Evolutionary conservation across 495 filamentous ascomycete species (phyloP).

Genomic region (Talaromyces adpressus): DNA sequence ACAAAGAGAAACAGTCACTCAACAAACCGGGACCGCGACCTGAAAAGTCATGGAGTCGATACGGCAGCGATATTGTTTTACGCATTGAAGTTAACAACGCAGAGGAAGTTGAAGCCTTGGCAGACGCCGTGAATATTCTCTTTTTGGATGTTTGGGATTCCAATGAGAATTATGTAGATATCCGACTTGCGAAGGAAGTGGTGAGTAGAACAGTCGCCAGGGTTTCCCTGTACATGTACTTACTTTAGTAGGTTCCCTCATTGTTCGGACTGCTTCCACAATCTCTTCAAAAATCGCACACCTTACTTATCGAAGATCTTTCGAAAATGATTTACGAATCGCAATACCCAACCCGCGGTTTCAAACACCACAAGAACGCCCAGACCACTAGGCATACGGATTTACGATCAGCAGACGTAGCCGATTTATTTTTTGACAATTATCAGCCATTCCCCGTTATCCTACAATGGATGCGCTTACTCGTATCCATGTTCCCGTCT

Average conservation of each 20-base stretch:
- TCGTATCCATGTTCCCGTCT: slow-evolving; percentile 80
- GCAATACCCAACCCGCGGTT: slow-evolving; percentile 46
- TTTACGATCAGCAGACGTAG: slow-evolving; percentile 17
- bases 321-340: slow-evolving; percentile 69
- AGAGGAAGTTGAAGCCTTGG: slow-evolving; percentile 65
- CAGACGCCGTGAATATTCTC: slow-evolving; percentile 65
- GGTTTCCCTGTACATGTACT: not conserved
- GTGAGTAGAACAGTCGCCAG: slow-evolving; percentile 34
- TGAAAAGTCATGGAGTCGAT: slow-evolving; percentile 52
- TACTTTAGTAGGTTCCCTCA: slow-evolving; percentile 51
- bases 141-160: slow-evolving; percentile 89
- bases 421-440: slow-evolving; percentile 76
- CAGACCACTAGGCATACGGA: slow-evolving; percentile 26
- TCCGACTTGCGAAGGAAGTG: slow-evolving; percentile 69
- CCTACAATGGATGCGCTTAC: slow-evolving; percentile 78
- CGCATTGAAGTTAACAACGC: slow-evolving; percentile 72
- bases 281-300: slow-evolving; percentile 66
- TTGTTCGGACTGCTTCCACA: slow-evolving; percentile 74
- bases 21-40: slow-evolving; percentile 19
- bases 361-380: slow-evolving; percentile 20
- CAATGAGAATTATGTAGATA: slow-evolving; percentile 77
- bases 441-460: slow-evolving; percentile 80
- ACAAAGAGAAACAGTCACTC: slow-evolving; percentile 14
- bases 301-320: slow-evolving; percentile 73
- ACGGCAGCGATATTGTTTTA: slow-evolving; percentile 76